phyloP scores from a whole-genome alignment of 2,329 filamentous ascomycete genomes.

The Sporothrix brasiliensis region DNA sequence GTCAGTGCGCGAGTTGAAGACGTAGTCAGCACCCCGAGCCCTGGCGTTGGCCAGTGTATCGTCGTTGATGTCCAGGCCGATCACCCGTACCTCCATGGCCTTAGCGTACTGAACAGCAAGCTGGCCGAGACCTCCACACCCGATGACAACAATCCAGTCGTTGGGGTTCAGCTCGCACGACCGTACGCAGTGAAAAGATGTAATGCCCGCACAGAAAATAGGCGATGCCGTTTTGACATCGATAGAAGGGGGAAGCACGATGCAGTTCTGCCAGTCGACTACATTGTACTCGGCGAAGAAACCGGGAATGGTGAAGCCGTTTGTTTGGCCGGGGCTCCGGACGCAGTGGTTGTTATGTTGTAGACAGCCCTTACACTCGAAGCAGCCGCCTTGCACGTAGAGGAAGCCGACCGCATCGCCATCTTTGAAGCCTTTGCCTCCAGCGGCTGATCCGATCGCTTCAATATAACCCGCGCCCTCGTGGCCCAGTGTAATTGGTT shows the following conservation, averaged over 20 bases:
- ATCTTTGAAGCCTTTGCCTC: slow-evolving; percentile 46
- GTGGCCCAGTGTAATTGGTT: slow-evolving; percentile 45
- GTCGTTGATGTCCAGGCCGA: slow-evolving; percentile 50
- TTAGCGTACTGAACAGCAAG: slow-evolving; percentile 51
- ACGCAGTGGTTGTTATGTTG: slow-evolving; percentile 49
- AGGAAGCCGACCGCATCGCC: slow-evolving; percentile 52
- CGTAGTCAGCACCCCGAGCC: slow-evolving; percentile 47
- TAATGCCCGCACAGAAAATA: slow-evolving; percentile 55
- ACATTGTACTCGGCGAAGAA: slow-evolving; percentile 53
- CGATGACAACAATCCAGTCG: slow-evolving; percentile 48
- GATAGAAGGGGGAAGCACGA: slow-evolving; percentile 40
- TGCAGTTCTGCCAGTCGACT: slow-evolving; percentile 50
- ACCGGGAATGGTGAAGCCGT: slow-evolving; percentile 50
- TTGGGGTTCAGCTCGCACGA: slow-evolving; percentile 43
- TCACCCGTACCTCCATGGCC: slow-evolving; percentile 49
- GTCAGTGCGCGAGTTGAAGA: slow-evolving; percentile 49
- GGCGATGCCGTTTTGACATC: slow-evolving; percentile 46
- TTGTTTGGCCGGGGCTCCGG: slow-evolving; percentile 45
- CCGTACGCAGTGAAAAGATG: slow-evolving; percentile 46
- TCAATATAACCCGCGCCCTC: slow-evolving; percentile 52
- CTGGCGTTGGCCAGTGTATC: slow-evolving; percentile 41
- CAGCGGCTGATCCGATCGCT: slow-evolving; percentile 43
- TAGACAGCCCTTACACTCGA: slow-evolving; percentile 52
- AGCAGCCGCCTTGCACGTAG: slow-evolving; percentile 51
- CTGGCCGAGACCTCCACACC: slow-evolving; percentile 50